Percentiles rank a stretch among this genome's conserved stretches.
Conservation (phyloP, 1,139 yeast genomes). For the Protomyces inouyei region DNA sequence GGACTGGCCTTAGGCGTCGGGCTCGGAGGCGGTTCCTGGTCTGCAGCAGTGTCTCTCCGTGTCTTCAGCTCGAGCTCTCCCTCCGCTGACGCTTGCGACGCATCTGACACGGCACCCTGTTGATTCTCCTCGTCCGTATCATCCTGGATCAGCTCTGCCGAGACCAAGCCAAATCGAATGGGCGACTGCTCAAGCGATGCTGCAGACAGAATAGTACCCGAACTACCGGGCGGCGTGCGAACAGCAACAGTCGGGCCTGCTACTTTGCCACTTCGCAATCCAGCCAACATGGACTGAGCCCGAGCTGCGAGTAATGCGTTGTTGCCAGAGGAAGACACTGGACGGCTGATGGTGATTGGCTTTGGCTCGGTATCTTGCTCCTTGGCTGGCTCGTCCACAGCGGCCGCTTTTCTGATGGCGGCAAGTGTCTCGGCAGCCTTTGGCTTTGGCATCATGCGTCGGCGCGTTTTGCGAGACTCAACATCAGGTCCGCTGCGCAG, state of each 20-base stretch:
- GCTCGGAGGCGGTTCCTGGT: neutral
- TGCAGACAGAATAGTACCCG: neutral
- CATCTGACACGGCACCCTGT: neutral
- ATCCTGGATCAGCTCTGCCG: neutral
- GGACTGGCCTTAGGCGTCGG: neutral
- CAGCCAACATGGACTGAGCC: slow-evolving; percentile 30
- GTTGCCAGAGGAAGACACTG: slow-evolving; percentile 11
- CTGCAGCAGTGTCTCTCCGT: neutral
- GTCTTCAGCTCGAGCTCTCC: neutral
- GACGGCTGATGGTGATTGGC: slow-evolving; percentile 4
- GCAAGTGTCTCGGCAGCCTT: slow-evolving; percentile 13
- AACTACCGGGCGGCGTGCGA: slow-evolving; percentile 5
- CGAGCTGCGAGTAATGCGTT: slow-evolving; percentile 28
- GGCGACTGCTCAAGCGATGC: slow-evolving; percentile 1
- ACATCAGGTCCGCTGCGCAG: slow-evolving; percentile 68
- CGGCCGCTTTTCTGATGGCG: neutral
- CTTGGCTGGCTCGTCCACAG: slow-evolving; percentile 8
- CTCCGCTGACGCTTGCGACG: neutral
- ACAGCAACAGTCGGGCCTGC: slow-evolving; percentile 1
- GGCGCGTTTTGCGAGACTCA: slow-evolving; percentile 22
- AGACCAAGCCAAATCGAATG: neutral
- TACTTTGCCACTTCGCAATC: slow-evolving; percentile 28
- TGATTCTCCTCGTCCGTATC: neutral
- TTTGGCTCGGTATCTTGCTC: neutral
- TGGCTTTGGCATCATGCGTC: slow-evolving; percentile 14